phyloP scores from a whole-genome alignment of 2,329 filamentous ascomycete species.

The Exserohilum rostratum region DNA sequence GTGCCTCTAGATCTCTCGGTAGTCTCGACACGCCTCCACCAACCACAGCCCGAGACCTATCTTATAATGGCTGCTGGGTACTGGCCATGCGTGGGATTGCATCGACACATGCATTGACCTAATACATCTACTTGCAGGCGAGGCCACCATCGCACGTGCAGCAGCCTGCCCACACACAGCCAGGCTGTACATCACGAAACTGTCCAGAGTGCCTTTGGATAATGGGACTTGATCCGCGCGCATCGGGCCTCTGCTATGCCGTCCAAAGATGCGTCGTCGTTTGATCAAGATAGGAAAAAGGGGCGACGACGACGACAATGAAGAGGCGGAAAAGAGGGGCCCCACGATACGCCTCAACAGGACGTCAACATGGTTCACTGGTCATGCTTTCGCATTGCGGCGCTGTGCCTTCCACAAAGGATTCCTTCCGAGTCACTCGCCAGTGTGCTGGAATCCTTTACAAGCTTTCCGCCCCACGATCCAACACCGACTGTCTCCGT shows the following conservation, averaged over 20 bases:
- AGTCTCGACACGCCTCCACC: constrained; percentile 5
- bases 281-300: neutral
- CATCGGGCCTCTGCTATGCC: neutral
- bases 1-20: constrained; percentile 19
- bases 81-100: constrained; percentile 3
- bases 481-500: too few relatives aligned
- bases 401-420: neutral
- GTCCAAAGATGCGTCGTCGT: neutral
- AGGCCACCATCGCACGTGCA: neutral
- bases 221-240: neutral
- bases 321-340: too few relatives aligned
- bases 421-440: too few relatives aligned
- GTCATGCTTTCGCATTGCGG: too few relatives aligned
- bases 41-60: constrained; percentile 8
- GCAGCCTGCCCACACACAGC: neutral
- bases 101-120: constrained; percentile 9
- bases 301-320: too few relatives aligned
- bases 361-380: too few relatives aligned
- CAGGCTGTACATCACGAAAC: constrained; percentile 2
- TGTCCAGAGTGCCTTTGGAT: neutral
- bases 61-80: neutral
- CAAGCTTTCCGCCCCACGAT: too few relatives aligned
- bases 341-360: neutral
- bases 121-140: neutral
- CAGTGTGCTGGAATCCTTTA: too few relatives aligned